Evolutionary conservation across 306 rosid genomes (phyloP).

Genomic region (Fragaria iinumae): DNA sequence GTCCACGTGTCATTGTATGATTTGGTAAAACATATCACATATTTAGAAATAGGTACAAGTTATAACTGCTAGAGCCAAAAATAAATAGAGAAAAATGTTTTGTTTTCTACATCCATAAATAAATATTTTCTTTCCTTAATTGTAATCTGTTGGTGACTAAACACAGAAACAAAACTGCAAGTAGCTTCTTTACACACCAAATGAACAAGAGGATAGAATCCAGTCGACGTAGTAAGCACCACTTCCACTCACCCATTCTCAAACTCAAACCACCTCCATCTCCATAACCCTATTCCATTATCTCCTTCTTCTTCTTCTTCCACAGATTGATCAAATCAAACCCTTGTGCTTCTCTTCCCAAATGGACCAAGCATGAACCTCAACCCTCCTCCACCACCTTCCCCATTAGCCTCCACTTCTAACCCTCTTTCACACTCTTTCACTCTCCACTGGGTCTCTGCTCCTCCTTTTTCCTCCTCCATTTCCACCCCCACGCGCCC

Average conservation of each 20-base stretch:
- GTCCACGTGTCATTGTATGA: too few species aligned
- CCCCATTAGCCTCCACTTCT: constrained; percentile 21
- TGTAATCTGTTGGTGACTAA: background rate
- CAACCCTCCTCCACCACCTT: constrained; percentile 29
- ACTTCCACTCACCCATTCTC: constrained; percentile 32
- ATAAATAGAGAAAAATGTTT: too few species aligned
- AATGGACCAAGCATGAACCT: constrained; percentile 71
- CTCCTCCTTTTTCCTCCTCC: constrained; percentile 26
- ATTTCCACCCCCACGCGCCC: constrained; percentile 22
- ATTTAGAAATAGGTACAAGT: too few species aligned
- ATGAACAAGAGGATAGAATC: constrained; percentile 43
- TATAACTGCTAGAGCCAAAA: too few species aligned
- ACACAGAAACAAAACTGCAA: background rate
- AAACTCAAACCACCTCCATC: background rate
- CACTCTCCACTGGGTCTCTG: constrained; percentile 25
- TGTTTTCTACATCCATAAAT: background rate
- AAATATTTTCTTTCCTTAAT: background rate
- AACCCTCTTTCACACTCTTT: constrained; percentile 24
- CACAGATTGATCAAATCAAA: background rate
- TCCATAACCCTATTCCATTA: constrained; percentile 15
- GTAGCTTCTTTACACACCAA: background rate
- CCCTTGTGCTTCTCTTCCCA: background rate
- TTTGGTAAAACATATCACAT: too few species aligned
- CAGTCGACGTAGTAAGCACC: constrained; percentile 42
- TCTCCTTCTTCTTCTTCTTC: background rate